phyloP scores from a whole-genome alignment of 352 stramenopile genomes.

The Phytopythium helicoides region DNA sequence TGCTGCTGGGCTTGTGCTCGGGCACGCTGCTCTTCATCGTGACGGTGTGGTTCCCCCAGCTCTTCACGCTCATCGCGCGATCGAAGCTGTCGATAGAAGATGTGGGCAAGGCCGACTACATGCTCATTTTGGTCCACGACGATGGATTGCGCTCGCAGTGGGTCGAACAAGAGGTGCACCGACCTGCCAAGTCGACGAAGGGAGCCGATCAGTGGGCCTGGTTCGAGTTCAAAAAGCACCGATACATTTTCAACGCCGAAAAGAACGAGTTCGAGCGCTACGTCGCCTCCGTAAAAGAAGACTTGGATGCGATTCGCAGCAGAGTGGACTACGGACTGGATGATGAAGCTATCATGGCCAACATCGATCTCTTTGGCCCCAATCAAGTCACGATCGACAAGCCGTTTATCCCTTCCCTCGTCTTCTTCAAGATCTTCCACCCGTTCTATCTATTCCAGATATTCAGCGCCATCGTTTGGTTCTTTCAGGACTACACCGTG shows the following conservation, averaged over 20 bases:
- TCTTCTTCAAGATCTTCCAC: constrained; percentile 56
- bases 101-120: constrained; percentile 35
- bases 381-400: constrained; percentile 53
- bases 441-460: constrained; percentile 67
- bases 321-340: constrained; percentile 28
- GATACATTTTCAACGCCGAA: constrained; percentile 54
- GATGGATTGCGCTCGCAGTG: constrained; percentile 36
- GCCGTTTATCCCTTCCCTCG: constrained; percentile 30
- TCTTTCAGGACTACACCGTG: constrained; percentile 35
- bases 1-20: constrained; percentile 21
- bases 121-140: constrained; percentile 40
- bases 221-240: constrained; percentile 78
- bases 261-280: constrained; percentile 53
- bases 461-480: constrained; percentile 51
- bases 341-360: constrained; percentile 5
- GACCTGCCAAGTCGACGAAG: constrained; percentile 3
- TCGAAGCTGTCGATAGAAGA: constrained; percentile 15
- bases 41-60: constrained; percentile 57
- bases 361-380: constrained; percentile 31
- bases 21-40: constrained; percentile 31
- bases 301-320: constrained; percentile 19
- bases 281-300: constrained; percentile 36
- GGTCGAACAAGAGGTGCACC: constrained; percentile 37
- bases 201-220: constrained; percentile 29
- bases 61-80: constrained; percentile 55